These are phyloP conservation scores for Thymus mandschuricus DNA, from an alignment of 257 asterid species.

Conservation along the genomic window DNA sequence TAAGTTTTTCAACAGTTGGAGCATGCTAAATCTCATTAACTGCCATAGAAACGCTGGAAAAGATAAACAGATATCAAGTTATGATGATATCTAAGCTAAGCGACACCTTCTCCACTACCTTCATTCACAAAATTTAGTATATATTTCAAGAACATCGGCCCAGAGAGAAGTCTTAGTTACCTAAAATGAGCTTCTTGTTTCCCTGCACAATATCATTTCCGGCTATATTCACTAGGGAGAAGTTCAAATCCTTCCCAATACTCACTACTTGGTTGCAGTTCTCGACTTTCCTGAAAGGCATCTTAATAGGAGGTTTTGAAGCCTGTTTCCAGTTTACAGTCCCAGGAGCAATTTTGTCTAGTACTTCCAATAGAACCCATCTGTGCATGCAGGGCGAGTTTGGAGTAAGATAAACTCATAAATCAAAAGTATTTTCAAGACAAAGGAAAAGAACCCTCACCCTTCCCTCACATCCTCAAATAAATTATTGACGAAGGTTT, in stretches of 20 bases:
- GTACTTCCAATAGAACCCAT: constrained; percentile 80
- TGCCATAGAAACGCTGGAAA: constrained; percentile 83
- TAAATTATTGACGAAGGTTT: constrained; percentile 66
- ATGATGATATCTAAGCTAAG: not conserved
- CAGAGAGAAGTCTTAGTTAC: constrained; percentile 38
- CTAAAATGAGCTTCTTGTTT: constrained; percentile 89
- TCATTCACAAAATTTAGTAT: not conserved
- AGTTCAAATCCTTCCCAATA: constrained; percentile 75
- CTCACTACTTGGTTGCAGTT: constrained; percentile 88
- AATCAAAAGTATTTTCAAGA: not conserved
- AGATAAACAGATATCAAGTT: constrained; percentile 16
- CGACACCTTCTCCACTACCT: not conserved
- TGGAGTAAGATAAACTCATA: constrained; percentile 18
- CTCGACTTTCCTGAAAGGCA: constrained; percentile 90
- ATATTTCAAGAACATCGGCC: not conserved
- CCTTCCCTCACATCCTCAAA: constrained; percentile 89
- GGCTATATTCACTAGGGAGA: constrained; percentile 91
- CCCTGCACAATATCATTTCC: constrained; percentile 94
- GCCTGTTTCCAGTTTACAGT: constrained; percentile 86
- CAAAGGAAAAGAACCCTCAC: constrained; percentile 47
- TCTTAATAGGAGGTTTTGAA: constrained; percentile 81
- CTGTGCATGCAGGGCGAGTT: constrained; percentile 44
- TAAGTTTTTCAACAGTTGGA: constrained; percentile 54
- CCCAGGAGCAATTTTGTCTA: constrained; percentile 71
- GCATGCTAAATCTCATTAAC: constrained; percentile 94